Base-by-base conservation (phyloP, 2,329 filamentous ascomycete species). In the Ophiostoma populinum region DNA sequence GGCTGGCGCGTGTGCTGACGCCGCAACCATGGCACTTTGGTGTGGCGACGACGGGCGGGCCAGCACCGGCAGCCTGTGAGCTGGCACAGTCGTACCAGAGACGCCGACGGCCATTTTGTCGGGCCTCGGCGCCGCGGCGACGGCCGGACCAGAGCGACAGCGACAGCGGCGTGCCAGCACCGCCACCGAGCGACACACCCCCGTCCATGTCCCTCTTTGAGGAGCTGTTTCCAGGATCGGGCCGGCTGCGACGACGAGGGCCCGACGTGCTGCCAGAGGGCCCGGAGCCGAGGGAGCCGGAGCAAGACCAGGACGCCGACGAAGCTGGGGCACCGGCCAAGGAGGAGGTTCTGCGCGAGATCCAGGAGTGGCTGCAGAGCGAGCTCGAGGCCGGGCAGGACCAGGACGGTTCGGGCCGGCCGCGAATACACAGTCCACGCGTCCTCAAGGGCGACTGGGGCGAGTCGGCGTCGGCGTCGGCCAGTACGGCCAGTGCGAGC, bases 201-300 rank as follows among this genome's bases (percentile, higher is more conserved):
- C 6, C 13, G 12, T 11, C 15, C 19, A n/a, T 32, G 7, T 44
- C 43, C 15, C 36, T 44, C 8, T 44, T 42, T 28, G 32, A 30
- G 10, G 41, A 44, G 27, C 34, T 44, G 15, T 44, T 44, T 17
- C 43, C 42, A 2, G 32, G 24, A 20, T 36, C 40, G 18, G 36
- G 24, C 10, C 27, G 18, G 7, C 16, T 19, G 13, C 5, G 19
- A 12, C 22, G 21, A 15, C 15, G 15, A 10, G 33, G 21, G n/a
- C 22, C 17, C 8, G 10, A 9, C 3, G n/a, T 6, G 4, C 10
- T 15, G n/a, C 8, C 15, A 18, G n/a, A 3, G 10, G 20, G 17
- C 15, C 16, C 10, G 12, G 15, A 16, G 15, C 27, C 20, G 11
- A n/a, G n/a, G 7, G 20, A 24, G n/a, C 21, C 12, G n/a, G 24